phyloP scores from a whole-genome alignment of 257 asterid species.

The Petunia secreta region DNA sequence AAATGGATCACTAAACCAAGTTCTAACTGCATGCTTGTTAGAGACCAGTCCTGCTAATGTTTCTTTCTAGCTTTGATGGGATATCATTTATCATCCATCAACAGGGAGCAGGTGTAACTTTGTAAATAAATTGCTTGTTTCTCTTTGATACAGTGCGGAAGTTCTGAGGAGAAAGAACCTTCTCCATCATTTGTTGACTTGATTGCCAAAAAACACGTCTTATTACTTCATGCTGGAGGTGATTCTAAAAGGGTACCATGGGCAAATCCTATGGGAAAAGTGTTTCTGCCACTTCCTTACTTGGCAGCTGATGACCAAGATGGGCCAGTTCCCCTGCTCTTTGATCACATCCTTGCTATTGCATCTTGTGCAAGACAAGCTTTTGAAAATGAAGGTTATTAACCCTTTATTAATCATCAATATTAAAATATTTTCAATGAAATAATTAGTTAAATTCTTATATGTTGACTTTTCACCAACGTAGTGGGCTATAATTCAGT shows the following conservation, averaged over 20 bases:
- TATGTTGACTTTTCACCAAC: not conserved
- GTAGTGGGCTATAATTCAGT: not conserved
- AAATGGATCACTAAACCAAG: constrained; percentile 21
- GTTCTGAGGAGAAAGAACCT: constrained; percentile 42
- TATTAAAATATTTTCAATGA: not conserved
- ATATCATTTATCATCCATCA: constrained; percentile 35
- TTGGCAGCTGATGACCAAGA: constrained; percentile 93
- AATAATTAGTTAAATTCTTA: not conserved
- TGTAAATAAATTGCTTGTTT: constrained; percentile 32
- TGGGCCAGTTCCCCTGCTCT: constrained; percentile 91
- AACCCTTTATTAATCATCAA: constrained; percentile 29
- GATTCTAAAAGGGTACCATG: constrained; percentile 99
- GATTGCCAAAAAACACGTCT: constrained; percentile 69
- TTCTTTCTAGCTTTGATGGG: constrained; percentile 28
- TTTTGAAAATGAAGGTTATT: constrained; percentile 72
- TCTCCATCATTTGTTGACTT: constrained; percentile 55
- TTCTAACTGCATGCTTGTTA: constrained; percentile 18
- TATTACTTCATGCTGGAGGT: constrained; percentile 97
- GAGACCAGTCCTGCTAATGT: constrained; percentile 21
- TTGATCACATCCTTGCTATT: constrained; percentile 95
- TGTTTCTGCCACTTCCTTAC: constrained; percentile 93
- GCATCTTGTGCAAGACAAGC: constrained; percentile 95
- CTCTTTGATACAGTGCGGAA: constrained; percentile 39
- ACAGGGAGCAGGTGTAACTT: constrained; percentile 49
- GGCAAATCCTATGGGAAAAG: constrained; percentile 99